These are phyloP conservation scores for Fusarium domesticum DNA, from an alignment of 2,329 filamentous ascomycete genomes.

Conservation along the genomic window DNA sequence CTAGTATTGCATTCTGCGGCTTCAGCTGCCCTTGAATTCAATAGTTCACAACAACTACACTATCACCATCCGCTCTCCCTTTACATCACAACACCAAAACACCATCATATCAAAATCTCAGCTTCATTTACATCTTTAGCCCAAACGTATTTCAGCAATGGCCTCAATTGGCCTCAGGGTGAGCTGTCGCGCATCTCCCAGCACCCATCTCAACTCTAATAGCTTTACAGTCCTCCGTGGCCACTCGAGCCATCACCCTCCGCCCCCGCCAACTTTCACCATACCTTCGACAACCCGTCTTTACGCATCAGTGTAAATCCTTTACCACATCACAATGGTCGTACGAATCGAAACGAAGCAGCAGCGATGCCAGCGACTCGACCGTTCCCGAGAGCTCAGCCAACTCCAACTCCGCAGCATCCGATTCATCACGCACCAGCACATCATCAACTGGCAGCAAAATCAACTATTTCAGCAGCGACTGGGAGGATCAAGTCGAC, in stretches of 20 bases:
- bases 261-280: slow-evolving; percentile 12
- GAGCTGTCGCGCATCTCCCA: slow-evolving; percentile 2
- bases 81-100: neutral
- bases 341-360: slow-evolving; percentile 16
- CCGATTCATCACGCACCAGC: slow-evolving; percentile 12
- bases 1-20: slow-evolving; percentile 15
- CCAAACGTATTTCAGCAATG: slow-evolving; percentile 9
- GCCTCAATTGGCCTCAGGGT: slow-evolving; percentile 26
- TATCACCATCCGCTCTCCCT: neutral
- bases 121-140: neutral
- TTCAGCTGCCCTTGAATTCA: slow-evolving; percentile 14
- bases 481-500: slow-evolving; percentile 45
- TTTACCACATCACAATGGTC: slow-evolving; percentile 18
- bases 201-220: slow-evolving; percentile 8
- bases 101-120: neutral
- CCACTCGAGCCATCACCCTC: slow-evolving; percentile 22
- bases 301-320: slow-evolving; percentile 4
- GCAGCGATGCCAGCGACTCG: slow-evolving; percentile 2
- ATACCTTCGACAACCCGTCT: slow-evolving; percentile 7
- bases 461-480: slow-evolving; percentile 38
- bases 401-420: slow-evolving; percentile 3
- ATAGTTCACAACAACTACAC: neutral
- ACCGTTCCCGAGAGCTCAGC: slow-evolving; percentile 4
- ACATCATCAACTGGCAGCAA: slow-evolving; percentile 27
- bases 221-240: slow-evolving; percentile 16